Evolutionary conservation across 129 eudicot genomes (phyloP).

Genomic region (Centella asiatica): DNA sequence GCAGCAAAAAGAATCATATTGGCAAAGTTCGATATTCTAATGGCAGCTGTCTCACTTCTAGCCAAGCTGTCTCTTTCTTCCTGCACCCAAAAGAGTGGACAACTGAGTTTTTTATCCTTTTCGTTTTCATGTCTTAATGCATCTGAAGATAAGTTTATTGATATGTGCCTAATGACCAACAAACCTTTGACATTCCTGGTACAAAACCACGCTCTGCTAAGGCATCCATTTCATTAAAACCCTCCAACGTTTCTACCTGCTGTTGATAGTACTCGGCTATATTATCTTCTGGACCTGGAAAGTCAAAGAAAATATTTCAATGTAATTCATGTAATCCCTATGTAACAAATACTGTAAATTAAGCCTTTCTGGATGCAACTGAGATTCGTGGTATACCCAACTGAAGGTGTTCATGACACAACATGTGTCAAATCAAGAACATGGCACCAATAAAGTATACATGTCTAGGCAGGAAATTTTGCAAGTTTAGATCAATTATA

Average conservation of each 20-base stretch:
- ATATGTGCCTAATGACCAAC: no score
- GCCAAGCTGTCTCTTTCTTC: constrained; percentile 67
- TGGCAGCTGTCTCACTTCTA: constrained; percentile 68
- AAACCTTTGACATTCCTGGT: constrained; percentile 68
- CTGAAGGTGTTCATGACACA: neutral
- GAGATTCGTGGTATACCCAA: neutral
- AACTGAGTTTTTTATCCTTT: constrained; percentile 1
- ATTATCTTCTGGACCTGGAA: constrained; percentile 60
- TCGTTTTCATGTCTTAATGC: neutral
- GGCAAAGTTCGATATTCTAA: constrained; percentile 65
- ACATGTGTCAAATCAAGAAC: neutral
- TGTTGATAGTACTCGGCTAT: constrained; percentile 84
- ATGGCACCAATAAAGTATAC: no score
- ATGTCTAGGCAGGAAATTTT: neutral
- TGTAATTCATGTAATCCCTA: neutral
- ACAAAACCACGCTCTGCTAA: constrained; percentile 79
- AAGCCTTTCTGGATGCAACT: neutral
- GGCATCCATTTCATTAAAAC: constrained; percentile 79
- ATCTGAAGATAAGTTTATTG: neutral
- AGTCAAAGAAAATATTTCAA: constrained; percentile 8
- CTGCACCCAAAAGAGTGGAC: constrained; percentile 31
- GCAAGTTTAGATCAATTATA: no score
- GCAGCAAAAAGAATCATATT: constrained; percentile 83
- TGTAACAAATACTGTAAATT: neutral
- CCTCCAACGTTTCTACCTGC: constrained; percentile 79